Evolutionary conservation across 2,329 filamentous ascomycete species (phyloP), one percentile per base, ranked within the genome.

Genomic region (Penicillium capsulatum): DNA sequence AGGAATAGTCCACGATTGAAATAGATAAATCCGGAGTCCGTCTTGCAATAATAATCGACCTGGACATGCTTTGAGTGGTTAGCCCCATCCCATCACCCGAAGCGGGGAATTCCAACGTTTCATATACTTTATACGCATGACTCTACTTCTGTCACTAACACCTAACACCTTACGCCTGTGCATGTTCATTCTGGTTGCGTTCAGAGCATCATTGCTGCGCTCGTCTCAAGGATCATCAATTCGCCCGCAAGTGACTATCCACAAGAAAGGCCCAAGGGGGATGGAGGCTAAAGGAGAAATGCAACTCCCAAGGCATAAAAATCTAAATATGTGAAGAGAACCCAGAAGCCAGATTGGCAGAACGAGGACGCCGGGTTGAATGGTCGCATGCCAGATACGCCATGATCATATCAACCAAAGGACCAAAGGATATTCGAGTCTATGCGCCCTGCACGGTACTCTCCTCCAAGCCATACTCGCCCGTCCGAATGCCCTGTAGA

Each of bases 401-500:
- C 49, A 50, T 42, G 17, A 36, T 27, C 22, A 24, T 26, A 31
- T 32, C 33, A 44, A 35, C 24, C 36, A 38, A 34, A 37, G 41
- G 22, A 33, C 15, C 22, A 42, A 34, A 15, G 11, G 30, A 38
- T 27, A 33, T 16, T n/a, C 4, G 8, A 22, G 33, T 45, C 51
- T 64, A 65, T 50, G 62, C 60, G 19, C 63, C 64, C 36, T 58
- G 50, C 14, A 49, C 53, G 24, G 53, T 43, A 38, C 59, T 64
- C 47, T 70, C 66, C 17, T 71, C 67, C 37, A 82, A 55, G 22
- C 65, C 53, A 45, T 68, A 81, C 10, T 75, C 56, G 22, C 70
- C 74, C 31, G 68, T 63, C 40, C 78, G 75, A 46, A 85, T 54
- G 1, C 74, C 73, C 41, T 75, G 66, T 37, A 86, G 62, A 3